A percentile compares a stretch with the other conserved stretches of the same genome.
These are phyloP conservation scores for Pulchroboletus neoregius DNA, from an alignment of 1,284 basidiomycete genomes.

Conservation along the genomic window DNA sequence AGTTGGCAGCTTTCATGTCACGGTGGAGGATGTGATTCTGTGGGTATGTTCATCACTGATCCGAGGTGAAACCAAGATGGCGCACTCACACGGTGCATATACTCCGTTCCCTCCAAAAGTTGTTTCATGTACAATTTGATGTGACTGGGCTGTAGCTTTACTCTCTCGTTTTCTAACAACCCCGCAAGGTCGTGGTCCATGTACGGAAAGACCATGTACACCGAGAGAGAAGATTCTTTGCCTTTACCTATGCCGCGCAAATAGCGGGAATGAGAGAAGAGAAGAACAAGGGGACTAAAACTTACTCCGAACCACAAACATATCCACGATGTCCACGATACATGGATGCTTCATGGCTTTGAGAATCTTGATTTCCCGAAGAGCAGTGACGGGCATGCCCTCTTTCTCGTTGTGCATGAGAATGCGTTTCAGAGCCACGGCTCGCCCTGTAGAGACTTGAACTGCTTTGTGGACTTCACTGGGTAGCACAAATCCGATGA, in stretches of 20 bases:
- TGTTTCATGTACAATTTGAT: conserved; percentile 98
- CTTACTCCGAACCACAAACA: conserved; percentile 79
- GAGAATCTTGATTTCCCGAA: conserved; percentile 97
- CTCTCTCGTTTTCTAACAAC: conserved; percentile 84
- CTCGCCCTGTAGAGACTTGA: conserved; percentile 54
- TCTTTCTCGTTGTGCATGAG: conserved; percentile 96
- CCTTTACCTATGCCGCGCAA: conserved; percentile 45
- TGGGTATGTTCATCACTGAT: conserved; percentile 7
- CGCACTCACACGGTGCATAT: conserved; percentile 79
- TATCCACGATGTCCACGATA: conserved; percentile 87
- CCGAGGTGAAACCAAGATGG: background rate
- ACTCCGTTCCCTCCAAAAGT: conserved; percentile 89
- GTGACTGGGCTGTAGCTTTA: conserved; percentile 74
- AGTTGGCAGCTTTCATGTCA: conserved; percentile 98
- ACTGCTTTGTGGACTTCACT: conserved; percentile 89
- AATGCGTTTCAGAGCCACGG: conserved; percentile 91
- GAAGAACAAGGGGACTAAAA: conserved; percentile 12
- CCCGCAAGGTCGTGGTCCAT: conserved; percentile 99
- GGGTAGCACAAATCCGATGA: conserved; percentile 5
- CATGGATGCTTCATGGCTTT: conserved; percentile 85
- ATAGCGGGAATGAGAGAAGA: background rate
- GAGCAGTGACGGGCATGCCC: conserved; percentile 93
- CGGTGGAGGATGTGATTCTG: conserved; percentile 96
- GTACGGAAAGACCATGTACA: conserved; percentile 99
- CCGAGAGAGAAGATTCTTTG: conserved; percentile 66